Percentiles rank a stretch among this genome's conserved stretches.
Conservation (phyloP, 306 rosid genomes). For the Medicago truncatula region DNA sequence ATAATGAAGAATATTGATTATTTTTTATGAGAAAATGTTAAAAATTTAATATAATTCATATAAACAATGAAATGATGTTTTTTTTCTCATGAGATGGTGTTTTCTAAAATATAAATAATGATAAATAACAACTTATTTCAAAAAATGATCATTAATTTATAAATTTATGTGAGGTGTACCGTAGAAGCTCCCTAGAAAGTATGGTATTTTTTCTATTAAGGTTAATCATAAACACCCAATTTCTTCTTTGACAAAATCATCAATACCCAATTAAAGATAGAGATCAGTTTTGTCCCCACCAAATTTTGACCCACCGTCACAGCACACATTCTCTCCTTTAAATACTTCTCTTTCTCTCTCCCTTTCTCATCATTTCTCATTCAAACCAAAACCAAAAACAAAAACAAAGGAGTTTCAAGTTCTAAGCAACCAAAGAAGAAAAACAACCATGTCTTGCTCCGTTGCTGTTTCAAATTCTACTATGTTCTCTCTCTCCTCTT, state of each 20-base stretch:
- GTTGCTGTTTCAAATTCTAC: slow-evolving; percentile 68
- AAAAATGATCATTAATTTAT: too few species aligned
- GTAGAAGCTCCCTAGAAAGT: too few species aligned
- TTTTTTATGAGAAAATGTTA: too few species aligned
- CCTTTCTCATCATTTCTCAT: background rate
- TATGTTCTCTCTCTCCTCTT: slow-evolving; percentile 61
- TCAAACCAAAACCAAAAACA: background rate
- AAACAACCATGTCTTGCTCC: slow-evolving; percentile 67
- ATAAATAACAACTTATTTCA: too few species aligned
- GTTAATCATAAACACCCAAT: background rate
- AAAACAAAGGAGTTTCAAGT: background rate
- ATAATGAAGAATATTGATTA: too few species aligned
- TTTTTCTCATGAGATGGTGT: too few species aligned
- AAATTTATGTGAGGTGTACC: too few species aligned
- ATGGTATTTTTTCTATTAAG: too few species aligned
- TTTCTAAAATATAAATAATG: too few species aligned
- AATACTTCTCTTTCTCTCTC: slow-evolving; percentile 1
- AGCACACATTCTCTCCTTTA: slow-evolving; percentile 26
- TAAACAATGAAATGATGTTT: too few species aligned
- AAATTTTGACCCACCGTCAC: slow-evolving; percentile 26
- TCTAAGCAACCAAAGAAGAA: background rate
- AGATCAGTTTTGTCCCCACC: background rate
- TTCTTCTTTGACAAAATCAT: background rate
- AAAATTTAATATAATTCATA: too few species aligned
- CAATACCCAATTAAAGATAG: background rate